Evolutionary conservation across 805 yeast species (phyloP), one percentile per base, ranked within the genome.

Genomic region (Ogataea pignaliae): DNA sequence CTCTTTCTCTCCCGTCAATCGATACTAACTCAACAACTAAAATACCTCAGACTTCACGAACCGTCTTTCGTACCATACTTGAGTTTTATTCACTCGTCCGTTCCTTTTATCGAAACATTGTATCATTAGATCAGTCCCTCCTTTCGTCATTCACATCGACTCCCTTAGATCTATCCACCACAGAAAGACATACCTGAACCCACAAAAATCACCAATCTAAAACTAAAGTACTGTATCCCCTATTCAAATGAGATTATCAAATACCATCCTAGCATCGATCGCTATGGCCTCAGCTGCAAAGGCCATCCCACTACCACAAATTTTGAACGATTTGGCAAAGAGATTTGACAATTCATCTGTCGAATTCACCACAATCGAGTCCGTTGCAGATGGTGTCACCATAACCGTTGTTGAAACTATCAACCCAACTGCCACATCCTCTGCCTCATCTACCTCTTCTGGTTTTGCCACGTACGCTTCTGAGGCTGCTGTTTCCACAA

Each of bases 111-210:
- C 29, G 39, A 42, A n/a, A 33, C 47, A 35, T 36, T 43, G 49
- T 46, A 41, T 15, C 36, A 31, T 39, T 46, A 58, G 52, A 51
- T 55, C 55, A 56, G 54, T 57, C 62, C 52, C 39, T 58, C 62
- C 50, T 58, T 58, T 46, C 49, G 34, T 21, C 26, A 21, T 13
- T 10, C 26, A 44, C 29, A 36, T 29, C 26, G 34, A 46, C 47
- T n/a, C 55, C 51, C 53, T 56, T 56, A 55, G 48, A n/a, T 39
- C 26, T 21, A 21, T 21, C 26, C 7, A 21, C 7, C 7, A 21
- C 26, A 21, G 26, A 21, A 21, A 4, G 26, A 21, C 26, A 21
- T 21, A 4, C 7, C 26, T 21, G 7, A 21, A 21, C 7, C 26
- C 26, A 4, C 26, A 21, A 21, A 21, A 21, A 5, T 7, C 7